Evolutionary conservation across 495 filamentous ascomycete genomes (phyloP), one percentile per base, ranked within the genome.

Genomic region (Penicillium bovifimosum): DNA sequence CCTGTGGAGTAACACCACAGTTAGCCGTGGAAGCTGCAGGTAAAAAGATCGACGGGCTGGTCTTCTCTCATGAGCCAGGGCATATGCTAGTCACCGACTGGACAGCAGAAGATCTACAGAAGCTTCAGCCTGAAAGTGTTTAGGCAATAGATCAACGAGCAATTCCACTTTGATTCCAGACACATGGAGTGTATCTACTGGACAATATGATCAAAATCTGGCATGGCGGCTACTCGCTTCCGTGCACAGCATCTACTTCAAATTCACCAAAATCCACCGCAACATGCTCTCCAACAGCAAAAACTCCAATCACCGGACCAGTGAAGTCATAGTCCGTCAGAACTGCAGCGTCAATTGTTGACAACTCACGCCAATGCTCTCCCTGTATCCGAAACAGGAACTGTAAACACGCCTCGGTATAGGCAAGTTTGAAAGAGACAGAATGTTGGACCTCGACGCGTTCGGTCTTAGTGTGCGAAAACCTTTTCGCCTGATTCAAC

Each of bases 1-100:
- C 78, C 2, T 82, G 78, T 57, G 79, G 78, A 5, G 78, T 83
- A 3, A 82, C 81, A 13, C 78, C 80, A 6, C 80, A 83, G 59
- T 71, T 78, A 43, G 79, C 76, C 7, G 78, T 83, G 0, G 73
- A 78, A 68, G 59, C 67, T 35, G 72, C 75, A 3, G 62, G 68
- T 14, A 39, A 61, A 18, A 57, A 53, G n/a, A 55, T 83, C 17
- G 53, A 73, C 10, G 80, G 79, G 0, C 62, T 71, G 13, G 68
- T 80, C 2, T 77, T 82, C 67, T 69, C 69, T 1, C 81, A 83
- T 63, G 71, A 70, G 32, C 80, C 80, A 6, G 78, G 78, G 0
- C 70, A 79, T 57, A 82, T 84, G 79, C 55, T 81, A 40, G 67
- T 82, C 2, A 69, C 73, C 6, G 79, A 81, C 65, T 68, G 61